Evolutionary conservation across 768 basidiomycete genomes (phyloP), one percentile per base, ranked within the genome.

Genomic region (Leccinum subgranulosum): DNA sequence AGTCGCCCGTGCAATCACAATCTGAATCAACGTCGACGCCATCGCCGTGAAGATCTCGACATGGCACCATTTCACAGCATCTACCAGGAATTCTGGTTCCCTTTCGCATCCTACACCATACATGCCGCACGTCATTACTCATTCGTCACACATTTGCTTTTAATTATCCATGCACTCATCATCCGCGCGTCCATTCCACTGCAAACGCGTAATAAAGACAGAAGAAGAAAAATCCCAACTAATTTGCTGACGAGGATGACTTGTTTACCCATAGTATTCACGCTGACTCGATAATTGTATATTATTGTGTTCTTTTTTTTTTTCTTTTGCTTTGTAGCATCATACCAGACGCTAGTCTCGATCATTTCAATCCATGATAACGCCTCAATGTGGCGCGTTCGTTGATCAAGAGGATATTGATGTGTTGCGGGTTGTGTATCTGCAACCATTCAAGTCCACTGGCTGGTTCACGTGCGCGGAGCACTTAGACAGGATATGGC

Each of bases 1-100:
- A 61, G 51, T 62, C 66, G 6, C 52, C 67, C 3, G 27, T 53
- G 3, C 15, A 28, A 48, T 61, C 65, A 5, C 70, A 65, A 10
- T 34, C 61, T 11, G 43, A 55, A 6, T 55, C 64, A 0, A 33
- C 60, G 8, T 46, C 48, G 6, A 15, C 53, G 1, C 21, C 33
- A 3, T 52, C 56, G 3, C 1, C 36, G 15, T 65, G 54, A 65
- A 1, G 48, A 54, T 51, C 8, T 21, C 23, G 8, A 4, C 21
- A 23, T 25, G 4, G 25, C 47, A 23, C 9, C n/a, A 4, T 41
- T 19, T 41, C 17, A 41, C 45, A 46, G 21, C 47, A 48, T 27
- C 7, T 27, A 27, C n/a, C 15, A 29, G 25, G 28, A n/a, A 19
- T 49, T 12, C 14, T 43, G 41, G 27, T 46, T 11, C n/a, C n/a